These are phyloP conservation scores for Aureobasidium subglaciale DNA, from an alignment of 2,329 filamentous ascomycete species.

Conservation along the genomic window DNA sequence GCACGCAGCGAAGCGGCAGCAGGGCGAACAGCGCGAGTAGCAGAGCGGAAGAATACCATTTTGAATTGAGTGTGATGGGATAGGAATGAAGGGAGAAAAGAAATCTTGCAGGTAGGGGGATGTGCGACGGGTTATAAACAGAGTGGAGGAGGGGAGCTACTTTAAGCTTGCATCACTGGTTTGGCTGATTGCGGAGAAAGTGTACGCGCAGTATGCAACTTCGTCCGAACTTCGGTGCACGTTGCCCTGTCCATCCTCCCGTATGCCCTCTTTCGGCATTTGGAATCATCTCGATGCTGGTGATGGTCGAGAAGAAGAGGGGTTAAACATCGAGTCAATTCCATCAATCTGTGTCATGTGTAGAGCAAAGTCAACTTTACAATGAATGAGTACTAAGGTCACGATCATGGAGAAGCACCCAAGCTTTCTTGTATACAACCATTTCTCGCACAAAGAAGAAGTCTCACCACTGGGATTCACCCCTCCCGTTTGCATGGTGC, in stretches of 20 bases:
- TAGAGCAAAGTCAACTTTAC: not conserved
- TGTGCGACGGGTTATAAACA: conserved; percentile 9
- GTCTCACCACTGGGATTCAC: not conserved
- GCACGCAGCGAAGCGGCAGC: conserved; percentile 46
- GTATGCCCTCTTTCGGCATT: conserved; percentile 9
- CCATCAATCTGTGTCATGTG: not conserved
- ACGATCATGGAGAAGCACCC: too few relatives aligned
- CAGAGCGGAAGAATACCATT: conserved; percentile 57
- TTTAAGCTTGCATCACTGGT: not conserved
- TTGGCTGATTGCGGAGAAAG: conserved; percentile 13
- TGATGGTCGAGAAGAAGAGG: not conserved
- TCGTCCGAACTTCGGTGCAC: conserved; percentile 7
- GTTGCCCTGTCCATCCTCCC: not conserved
- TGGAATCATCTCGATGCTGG: not conserved
- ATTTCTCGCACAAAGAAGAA: not conserved
- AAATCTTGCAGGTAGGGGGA: not conserved
- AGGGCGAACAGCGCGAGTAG: conserved; percentile 51
- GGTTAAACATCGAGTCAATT: not conserved
- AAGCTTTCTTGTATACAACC: too few relatives aligned
- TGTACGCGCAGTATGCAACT: not conserved
- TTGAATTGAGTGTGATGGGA: conserved; percentile 27
- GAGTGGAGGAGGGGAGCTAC: not conserved
- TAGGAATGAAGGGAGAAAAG: not conserved
- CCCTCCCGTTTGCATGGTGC: not conserved
- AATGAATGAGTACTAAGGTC: too few relatives aligned